phyloP scores from a whole-genome alignment of 2,329 filamentous ascomycete genomes.

The Ophiostoma sp. region DNA sequence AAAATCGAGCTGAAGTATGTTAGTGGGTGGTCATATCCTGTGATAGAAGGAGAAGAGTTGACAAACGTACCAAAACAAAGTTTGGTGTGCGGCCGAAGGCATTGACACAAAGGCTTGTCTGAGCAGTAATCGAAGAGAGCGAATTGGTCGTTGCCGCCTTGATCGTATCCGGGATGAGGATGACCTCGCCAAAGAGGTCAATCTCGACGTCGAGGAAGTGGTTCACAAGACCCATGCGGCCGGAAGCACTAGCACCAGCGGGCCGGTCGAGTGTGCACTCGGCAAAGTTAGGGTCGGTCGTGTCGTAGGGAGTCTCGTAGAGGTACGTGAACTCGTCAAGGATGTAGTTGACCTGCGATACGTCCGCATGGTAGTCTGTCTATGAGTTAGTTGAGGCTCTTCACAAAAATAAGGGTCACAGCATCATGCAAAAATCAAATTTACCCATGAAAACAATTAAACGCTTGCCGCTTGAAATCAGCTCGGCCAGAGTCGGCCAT shows the following conservation, averaged over 20 bases:
- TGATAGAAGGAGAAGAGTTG: not conserved
- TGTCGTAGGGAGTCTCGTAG: constrained; percentile 73
- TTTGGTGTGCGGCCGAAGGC: constrained; percentile 39
- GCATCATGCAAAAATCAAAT: constrained; percentile 25
- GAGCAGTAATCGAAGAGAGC: constrained; percentile 47
- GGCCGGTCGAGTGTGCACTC: constrained; percentile 68
- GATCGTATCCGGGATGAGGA: constrained; percentile 35
- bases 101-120: constrained; percentile 38
- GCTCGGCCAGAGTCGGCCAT: constrained; percentile 68
- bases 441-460: constrained; percentile 70
- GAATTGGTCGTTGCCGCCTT: constrained; percentile 48
- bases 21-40: not conserved
- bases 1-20: constrained; percentile 28
- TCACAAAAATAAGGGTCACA: not conserved
- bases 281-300: constrained; percentile 59
- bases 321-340: constrained; percentile 60
- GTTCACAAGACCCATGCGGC: constrained; percentile 56
- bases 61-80: constrained; percentile 35
- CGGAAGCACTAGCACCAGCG: constrained; percentile 38
- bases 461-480: constrained; percentile 64
- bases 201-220: constrained; percentile 59
- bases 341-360: constrained; percentile 58
- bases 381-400: not conserved
- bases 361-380: constrained; percentile 60
- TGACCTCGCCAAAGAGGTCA: constrained; percentile 34